Evolutionary conservation across 805 yeast genomes (phyloP).

Genomic region (Candida ipomoeae): DNA sequence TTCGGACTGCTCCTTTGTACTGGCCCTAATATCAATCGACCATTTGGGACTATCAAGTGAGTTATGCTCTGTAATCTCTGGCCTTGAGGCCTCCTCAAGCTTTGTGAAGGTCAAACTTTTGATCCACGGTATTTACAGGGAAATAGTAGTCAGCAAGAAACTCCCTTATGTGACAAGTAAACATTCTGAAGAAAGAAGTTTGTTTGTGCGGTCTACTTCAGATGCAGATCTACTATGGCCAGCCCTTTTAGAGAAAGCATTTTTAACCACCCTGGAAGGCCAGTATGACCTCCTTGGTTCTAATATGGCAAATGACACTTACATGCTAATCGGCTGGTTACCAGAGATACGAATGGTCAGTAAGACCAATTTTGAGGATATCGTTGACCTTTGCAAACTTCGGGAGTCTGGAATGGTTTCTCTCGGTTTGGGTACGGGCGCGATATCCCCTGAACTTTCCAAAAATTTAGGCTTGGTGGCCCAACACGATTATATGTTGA

Average conservation of each 20-base stretch:
- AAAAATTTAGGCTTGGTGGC: conserved; percentile 40
- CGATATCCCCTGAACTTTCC: conserved; percentile 31
- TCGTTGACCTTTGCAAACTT: conserved; percentile 18
- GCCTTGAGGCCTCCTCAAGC: conserved; percentile 17
- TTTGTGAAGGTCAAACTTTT: conserved; percentile 33
- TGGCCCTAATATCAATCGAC: conserved; percentile 54
- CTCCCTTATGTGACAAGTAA: conserved; percentile 35
- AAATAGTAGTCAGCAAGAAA: conserved; percentile 43
- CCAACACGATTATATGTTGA: conserved; percentile 68
- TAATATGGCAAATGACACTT: conserved; percentile 69
- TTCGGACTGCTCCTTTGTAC: conserved; percentile 75
- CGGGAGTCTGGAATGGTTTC: conserved; percentile 37
- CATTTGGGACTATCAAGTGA: conserved; percentile 13
- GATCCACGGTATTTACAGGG: conserved; percentile 52
- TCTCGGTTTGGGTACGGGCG: conserved; percentile 69
- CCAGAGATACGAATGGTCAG: conserved; percentile 51
- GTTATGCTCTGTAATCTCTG: conserved; percentile 20
- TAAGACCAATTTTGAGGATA: conserved; percentile 27
- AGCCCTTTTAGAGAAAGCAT: conserved; percentile 74
- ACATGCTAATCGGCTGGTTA: conserved; percentile 62
- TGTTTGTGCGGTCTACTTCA: conserved; percentile 35
- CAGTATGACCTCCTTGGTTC: conserved; percentile 71
- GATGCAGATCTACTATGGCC: conserved; percentile 51
- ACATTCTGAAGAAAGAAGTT: conserved; percentile 18
- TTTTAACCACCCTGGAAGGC: conserved; percentile 50